Percentiles rank a stretch among this genome's conserved stretches.
Evolutionary conservation across 192 early-diverging fungal genomes (phyloP).

Genomic region (Coemansia sp.): DNA sequence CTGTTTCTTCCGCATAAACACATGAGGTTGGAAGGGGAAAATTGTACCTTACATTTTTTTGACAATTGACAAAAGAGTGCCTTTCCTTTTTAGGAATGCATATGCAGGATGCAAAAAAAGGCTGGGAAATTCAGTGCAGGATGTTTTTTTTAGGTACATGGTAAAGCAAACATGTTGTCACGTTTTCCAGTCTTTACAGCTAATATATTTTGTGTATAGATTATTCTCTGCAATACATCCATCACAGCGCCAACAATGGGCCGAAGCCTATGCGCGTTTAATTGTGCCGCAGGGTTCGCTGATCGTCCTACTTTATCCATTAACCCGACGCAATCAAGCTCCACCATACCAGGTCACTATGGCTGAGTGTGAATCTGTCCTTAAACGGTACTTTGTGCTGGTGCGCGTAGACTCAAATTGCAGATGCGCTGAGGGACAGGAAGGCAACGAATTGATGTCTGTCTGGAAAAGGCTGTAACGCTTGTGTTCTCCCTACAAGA

Average conservation of each 20-base stretch:
- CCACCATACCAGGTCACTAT: conserved; percentile 44
- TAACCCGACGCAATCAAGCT: conserved; percentile 32
- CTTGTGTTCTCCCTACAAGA: no score
- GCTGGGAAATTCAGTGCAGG: no score
- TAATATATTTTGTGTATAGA: conserved; percentile 17
- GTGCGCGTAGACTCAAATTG: conserved; percentile 49
- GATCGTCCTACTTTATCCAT: conserved; percentile 44
- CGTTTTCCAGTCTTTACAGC: neutral
- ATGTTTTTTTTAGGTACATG: no score
- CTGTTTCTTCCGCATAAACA: neutral
- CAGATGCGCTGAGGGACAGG: conserved; percentile 40
- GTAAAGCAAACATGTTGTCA: neutral
- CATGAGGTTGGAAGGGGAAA: no score
- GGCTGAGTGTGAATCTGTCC: conserved; percentile 39
- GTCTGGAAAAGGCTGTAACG: conserved; percentile 39
- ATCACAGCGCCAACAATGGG: conserved; percentile 45
- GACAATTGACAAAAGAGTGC: neutral
- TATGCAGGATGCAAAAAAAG: no score
- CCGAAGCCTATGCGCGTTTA: conserved; percentile 40
- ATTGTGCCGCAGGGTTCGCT: conserved; percentile 46
- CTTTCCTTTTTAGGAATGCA: neutral
- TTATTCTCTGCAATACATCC: conserved; percentile 46
- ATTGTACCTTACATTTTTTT: no score
- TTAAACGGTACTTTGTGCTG: conserved; percentile 50
- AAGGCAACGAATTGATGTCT: conserved; percentile 47